Percentiles rank a stretch among this genome's conserved stretches.
These are phyloP conservation scores for Coemansia sp. DNA, from an alignment of 192 early-diverging fungal genomes.

Conservation along the genomic window DNA sequence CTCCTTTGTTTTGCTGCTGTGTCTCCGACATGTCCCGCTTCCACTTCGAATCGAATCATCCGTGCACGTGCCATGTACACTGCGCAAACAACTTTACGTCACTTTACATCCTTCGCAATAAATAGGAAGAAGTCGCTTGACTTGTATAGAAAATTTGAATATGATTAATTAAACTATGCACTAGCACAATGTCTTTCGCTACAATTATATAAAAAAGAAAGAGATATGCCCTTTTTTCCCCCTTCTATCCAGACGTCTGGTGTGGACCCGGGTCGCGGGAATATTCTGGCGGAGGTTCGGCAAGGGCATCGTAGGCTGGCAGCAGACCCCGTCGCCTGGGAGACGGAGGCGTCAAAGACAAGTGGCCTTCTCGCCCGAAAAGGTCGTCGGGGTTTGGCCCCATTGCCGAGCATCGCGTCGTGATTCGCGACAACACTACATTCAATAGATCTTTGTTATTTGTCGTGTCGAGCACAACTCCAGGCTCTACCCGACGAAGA, in stretches of 20 bases:
- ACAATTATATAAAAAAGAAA: not conserved
- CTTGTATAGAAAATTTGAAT: not conserved
- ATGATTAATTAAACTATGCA: not conserved
- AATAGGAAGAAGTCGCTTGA: not conserved
- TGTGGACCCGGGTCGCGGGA: not conserved
- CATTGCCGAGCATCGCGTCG: conserved; percentile 16
- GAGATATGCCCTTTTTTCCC: not conserved
- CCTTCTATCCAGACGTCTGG: not conserved
- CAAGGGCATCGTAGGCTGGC: conserved; percentile 7
- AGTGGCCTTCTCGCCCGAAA: not conserved
- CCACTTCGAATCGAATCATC: conserved; percentile 5
- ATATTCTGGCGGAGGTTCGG: conserved; percentile 17
- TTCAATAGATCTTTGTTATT: conserved; percentile 20
- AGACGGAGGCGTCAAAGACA: not conserved
- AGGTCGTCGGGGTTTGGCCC: not conserved
- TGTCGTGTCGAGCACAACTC: conserved; percentile 26
- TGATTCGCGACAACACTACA: conserved; percentile 25
- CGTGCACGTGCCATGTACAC: not conserved
- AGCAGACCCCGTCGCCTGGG: conserved; percentile 2
- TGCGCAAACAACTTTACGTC: not conserved
- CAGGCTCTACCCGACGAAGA: conserved; percentile 17
- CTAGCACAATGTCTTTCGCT: not conserved
- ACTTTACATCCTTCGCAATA: not conserved
- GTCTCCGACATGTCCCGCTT: not conserved
- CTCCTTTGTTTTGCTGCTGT: not conserved